Evolutionary conservation across 2,329 filamentous ascomycete species (phyloP).

Genomic region (Colletotrichum paranaense): DNA sequence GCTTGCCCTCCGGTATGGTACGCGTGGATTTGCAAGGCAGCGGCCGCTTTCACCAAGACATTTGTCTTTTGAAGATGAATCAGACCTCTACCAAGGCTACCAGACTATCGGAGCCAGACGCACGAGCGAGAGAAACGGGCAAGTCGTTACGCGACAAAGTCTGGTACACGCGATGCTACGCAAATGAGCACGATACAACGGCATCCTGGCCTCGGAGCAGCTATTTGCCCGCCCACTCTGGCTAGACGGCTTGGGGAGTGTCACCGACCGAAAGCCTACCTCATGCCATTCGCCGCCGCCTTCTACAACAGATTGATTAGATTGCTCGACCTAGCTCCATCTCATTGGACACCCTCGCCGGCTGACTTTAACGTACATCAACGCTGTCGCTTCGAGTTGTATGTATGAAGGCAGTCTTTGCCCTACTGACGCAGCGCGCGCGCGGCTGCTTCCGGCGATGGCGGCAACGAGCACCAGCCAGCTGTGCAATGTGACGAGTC

Average conservation of each 20-base stretch:
- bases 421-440: not conserved
- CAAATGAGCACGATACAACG: constrained; percentile 19
- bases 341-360: constrained; percentile 13
- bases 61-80: not conserved
- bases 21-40: not conserved
- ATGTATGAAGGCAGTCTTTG: not conserved
- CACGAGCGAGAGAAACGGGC: constrained; percentile 17
- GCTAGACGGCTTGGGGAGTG: constrained; percentile 13
- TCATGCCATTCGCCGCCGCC: constrained; percentile 27
- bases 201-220: constrained; percentile 29
- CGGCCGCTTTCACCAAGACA: constrained; percentile 16
- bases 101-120: not conserved
- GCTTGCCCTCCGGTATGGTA: constrained; percentile 5
- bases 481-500: constrained; percentile 4
- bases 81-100: not conserved
- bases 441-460: constrained; percentile 18
- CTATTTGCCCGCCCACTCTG: constrained; percentile 18
- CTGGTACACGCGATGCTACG: constrained; percentile 19
- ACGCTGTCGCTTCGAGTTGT: not conserved
- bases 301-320: constrained; percentile 36
- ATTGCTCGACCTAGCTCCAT: constrained; percentile 8
- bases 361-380: not conserved
- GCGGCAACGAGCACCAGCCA: constrained; percentile 10
- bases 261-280: constrained; percentile 24
- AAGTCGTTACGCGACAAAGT: constrained; percentile 4